Percentiles rank a stretch among this genome's conserved stretches.
Evolutionary conservation across 306 rosid species (phyloP).

Genomic region (Senna tora): DNA sequence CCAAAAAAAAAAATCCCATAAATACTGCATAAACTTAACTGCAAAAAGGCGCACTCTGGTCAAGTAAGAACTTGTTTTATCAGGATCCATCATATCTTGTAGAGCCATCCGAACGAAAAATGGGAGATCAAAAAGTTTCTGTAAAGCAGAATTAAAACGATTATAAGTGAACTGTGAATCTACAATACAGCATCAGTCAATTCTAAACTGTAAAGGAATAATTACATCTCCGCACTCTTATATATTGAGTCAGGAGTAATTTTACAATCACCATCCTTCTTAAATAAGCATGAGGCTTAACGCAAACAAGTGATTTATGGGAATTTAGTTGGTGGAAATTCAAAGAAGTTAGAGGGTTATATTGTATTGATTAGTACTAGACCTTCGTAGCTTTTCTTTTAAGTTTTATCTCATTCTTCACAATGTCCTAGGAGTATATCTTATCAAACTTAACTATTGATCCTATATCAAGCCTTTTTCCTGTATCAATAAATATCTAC

Average conservation of each 20-base stretch:
- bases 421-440: background rate
- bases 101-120: slow-evolving; percentile 23
- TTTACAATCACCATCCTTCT: too few relatives aligned
- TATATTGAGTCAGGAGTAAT: too few relatives aligned
- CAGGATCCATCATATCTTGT: slow-evolving; percentile 26
- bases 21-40: background rate
- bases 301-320: too few relatives aligned
- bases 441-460: background rate
- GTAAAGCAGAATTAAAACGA: background rate
- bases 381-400: background rate
- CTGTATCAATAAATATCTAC: background rate
- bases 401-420: background rate
- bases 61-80: slow-evolving; percentile 15
- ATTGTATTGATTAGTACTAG: background rate
- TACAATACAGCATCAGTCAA: background rate
- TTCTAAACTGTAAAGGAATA: too few relatives aligned
- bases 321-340: too few relatives aligned
- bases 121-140: slow-evolving; percentile 24
- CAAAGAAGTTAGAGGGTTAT: background rate
- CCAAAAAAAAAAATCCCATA: background rate
- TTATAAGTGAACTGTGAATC: background rate
- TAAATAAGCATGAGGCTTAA: too few relatives aligned
- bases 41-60: slow-evolving; percentile 24
- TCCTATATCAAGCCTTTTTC: background rate
- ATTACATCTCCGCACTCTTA: too few relatives aligned